Percentiles rank a stretch among this genome's conserved stretches.
phyloP scores from a whole-genome alignment of 768 basidiomycete genomes.

The Royoungia palumana region DNA sequence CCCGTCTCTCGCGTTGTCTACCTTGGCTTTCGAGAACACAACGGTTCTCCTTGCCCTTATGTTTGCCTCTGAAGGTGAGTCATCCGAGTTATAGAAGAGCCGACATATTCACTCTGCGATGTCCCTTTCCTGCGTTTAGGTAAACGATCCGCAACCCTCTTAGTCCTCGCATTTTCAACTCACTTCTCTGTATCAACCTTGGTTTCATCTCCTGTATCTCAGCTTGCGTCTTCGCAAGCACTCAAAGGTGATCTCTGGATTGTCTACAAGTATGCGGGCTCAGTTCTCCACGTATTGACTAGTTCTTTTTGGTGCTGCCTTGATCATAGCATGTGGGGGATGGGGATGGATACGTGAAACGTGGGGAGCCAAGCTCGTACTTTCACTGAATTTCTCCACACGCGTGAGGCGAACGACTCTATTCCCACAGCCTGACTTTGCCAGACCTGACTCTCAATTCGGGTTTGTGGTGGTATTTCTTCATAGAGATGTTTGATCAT shows the following conservation, averaged over 20 bases:
- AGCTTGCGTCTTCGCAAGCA: slow-evolving; percentile 56
- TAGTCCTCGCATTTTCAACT: slow-evolving; percentile 66
- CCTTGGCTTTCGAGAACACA: slow-evolving; percentile 78
- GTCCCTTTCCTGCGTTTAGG: slow-evolving; percentile 39
- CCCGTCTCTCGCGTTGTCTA: slow-evolving; percentile 77
- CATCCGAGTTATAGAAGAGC: not conserved
- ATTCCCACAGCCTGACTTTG: slow-evolving; percentile 60
- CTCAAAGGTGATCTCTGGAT: slow-evolving; percentile 18
- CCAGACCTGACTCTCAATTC: slow-evolving; percentile 92
- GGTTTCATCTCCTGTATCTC: slow-evolving; percentile 57
- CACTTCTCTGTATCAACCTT: slow-evolving; percentile 72
- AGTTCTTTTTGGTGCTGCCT: slow-evolving; percentile 42
- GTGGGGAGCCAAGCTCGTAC: slow-evolving; percentile 76
- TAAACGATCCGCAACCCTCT: slow-evolving; percentile 51
- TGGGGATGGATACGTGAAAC: slow-evolving; percentile 71
- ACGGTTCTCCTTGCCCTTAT: slow-evolving; percentile 62
- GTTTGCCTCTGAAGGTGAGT: slow-evolving; percentile 65
- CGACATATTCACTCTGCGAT: not conserved
- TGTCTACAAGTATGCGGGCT: slow-evolving; percentile 28
- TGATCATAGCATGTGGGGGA: slow-evolving; percentile 56
- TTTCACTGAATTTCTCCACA: not conserved
- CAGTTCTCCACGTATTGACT: slow-evolving; percentile 53
- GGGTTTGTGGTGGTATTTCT: slow-evolving; percentile 99
- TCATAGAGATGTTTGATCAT: slow-evolving; percentile 99
- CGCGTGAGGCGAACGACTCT: not conserved